Base-by-base conservation (phyloP, 495 filamentous ascomycete genomes). In the Penicillium pancosmium region DNA sequence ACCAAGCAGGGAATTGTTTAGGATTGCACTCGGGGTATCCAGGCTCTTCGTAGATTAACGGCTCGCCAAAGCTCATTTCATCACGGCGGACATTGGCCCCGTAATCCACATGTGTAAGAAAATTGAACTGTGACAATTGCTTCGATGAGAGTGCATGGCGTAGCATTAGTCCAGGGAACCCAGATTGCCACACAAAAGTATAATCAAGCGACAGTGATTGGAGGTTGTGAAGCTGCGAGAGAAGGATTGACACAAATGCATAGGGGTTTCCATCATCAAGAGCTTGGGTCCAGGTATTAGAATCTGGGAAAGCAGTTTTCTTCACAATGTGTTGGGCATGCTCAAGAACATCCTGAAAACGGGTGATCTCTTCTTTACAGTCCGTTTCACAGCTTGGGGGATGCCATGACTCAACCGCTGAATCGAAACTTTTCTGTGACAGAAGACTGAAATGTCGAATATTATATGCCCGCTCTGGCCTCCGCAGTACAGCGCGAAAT, bases 81-180 rank as follows among this genome's bases (percentile, higher is more conserved):
- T 58, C 55, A 35, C 55, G 48, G 15, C 47, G 55, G 35, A 58
- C 35, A 52, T 58, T 58, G 35, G 9, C 55, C 2, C 55, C 55
- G 35, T 58, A 58, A 23, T 58, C 55, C 35, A 58, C 55, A 6
- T 58, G 4, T 23, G 21, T 58, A 16, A 58, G 47, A 4, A 8
- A 58, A 34, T 46, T 18, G 34, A 58, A 58, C 49, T 35, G 48
- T 31, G 55, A 58, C 19, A 58, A 58, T 52, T 18, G 40, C 38
- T 46, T 40, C n/a, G 36, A 56, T n/a, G 15, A 52, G 25, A 62
- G 50, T 7, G 59, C 59, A 57, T 62, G 59, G 4, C 50, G 54
- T 50, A 62, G 41, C 59, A 62, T 62, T 16, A 62, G 34, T 16
- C 59, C 59, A 1, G 59, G 59, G 18, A 62, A 62, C 25, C 59